Conservation (phyloP, 2,329 filamentous ascomycete species). For the Calcarisporium arbuscula region DNA sequence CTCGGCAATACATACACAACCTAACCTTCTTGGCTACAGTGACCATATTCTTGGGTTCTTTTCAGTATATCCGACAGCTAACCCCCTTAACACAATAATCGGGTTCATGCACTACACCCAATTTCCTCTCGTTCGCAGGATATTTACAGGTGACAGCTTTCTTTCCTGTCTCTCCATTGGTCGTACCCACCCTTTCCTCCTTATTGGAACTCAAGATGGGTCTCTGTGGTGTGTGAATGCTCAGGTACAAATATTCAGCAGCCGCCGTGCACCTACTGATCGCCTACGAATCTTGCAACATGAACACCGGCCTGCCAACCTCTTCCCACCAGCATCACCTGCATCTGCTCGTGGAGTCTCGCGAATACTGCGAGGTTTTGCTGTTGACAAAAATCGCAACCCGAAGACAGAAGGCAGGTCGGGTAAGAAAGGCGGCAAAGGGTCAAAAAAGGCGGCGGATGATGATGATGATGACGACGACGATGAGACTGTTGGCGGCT, state of each 20-base stretch:
- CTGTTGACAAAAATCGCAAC: conserved; percentile 42
- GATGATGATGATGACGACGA: conserved; percentile 24
- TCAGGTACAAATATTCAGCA: conserved; percentile 29
- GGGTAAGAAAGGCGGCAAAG: conserved; percentile 29
- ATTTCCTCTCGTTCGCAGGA: conserved; percentile 45
- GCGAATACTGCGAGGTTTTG: conserved; percentile 46
- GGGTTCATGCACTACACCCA: conserved; percentile 47
- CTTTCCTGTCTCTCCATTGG: conserved; percentile 45
- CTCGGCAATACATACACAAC: conserved; percentile 44
- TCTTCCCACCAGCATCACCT: conserved; percentile 21
- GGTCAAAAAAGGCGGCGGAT: conserved; percentile 24
- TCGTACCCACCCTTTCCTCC: conserved; percentile 44
- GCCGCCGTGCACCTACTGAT: conserved; percentile 24
- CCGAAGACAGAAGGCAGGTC: conserved; percentile 34
- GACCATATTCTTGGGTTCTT: conserved; percentile 51
- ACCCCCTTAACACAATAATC: conserved; percentile 45
- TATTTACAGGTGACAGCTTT: conserved; percentile 44
- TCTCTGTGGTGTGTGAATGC: conserved; percentile 42
- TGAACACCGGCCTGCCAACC: conserved; percentile 37
- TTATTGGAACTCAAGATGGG: conserved; percentile 48
- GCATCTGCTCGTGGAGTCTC: conserved; percentile 36
- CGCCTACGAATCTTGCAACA: conserved; percentile 43
- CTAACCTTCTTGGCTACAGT: conserved; percentile 47
- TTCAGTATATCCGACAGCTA: conserved; percentile 44
- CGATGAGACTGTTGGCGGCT: conserved; percentile 22